phyloP scores from a whole-genome alignment of 768 basidiomycete genomes.

The Pleurotus citrinopileatus region DNA sequence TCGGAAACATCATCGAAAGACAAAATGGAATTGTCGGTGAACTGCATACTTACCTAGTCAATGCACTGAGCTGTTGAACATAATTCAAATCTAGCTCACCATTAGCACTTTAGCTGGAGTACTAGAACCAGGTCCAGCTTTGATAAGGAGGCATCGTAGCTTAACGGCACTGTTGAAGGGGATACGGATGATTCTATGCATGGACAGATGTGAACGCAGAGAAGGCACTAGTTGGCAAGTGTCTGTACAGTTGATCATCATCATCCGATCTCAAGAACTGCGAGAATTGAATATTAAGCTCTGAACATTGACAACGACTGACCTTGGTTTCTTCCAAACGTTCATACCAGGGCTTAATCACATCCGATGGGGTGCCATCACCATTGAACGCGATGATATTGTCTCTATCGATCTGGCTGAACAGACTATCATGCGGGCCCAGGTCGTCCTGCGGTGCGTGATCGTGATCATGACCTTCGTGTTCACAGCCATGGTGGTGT shows the following conservation, averaged over 20 bases:
- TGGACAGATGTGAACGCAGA: background rate
- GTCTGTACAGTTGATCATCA: slow-evolving; percentile 79
- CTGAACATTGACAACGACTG: slow-evolving; percentile 4
- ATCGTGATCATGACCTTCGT: slow-evolving; percentile 60
- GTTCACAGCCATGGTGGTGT: slow-evolving; percentile 53
- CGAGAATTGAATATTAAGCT: background rate
- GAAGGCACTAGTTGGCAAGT: background rate
- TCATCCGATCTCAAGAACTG: slow-evolving; percentile 88
- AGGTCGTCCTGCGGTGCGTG: slow-evolving; percentile 51
- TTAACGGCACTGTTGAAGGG: slow-evolving; percentile 90
- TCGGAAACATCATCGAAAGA: slow-evolving; percentile 78
- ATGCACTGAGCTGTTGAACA: background rate
- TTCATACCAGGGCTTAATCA: slow-evolving; percentile 88
- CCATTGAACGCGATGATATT: slow-evolving; percentile 84
- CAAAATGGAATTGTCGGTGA: slow-evolving; percentile 69
- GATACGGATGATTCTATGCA: slow-evolving; percentile 68
- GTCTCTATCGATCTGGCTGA: slow-evolving; percentile 66
- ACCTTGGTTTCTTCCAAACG: slow-evolving; percentile 66
- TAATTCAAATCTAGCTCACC: slow-evolving; percentile 40
- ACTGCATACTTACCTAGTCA: slow-evolving; percentile 40
- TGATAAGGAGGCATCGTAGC: slow-evolving; percentile 77
- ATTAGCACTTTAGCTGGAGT: slow-evolving; percentile 72
- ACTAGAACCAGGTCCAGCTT: slow-evolving; percentile 76
- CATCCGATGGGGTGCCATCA: slow-evolving; percentile 40
- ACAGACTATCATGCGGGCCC: slow-evolving; percentile 72